Evolutionary conservation across 2,329 filamentous ascomycete species (phyloP).

Genomic region (Venturia asperata): DNA sequence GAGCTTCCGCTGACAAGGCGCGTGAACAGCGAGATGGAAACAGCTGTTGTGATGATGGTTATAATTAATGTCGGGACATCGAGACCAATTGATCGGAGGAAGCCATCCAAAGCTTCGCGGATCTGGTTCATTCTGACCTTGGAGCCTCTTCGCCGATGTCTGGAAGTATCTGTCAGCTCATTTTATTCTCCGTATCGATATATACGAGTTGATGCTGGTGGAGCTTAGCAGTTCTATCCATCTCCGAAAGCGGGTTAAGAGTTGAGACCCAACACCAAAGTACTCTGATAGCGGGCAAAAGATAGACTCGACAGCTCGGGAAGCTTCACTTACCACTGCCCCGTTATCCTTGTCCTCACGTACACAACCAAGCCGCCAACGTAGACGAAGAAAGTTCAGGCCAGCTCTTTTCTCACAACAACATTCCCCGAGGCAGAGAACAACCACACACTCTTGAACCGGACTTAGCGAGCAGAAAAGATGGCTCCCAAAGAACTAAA

Average conservation of each 20-base stretch:
- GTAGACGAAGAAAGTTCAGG: background rate
- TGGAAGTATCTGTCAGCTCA: background rate
- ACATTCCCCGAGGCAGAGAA: background rate
- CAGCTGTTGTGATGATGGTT: constrained; percentile 1
- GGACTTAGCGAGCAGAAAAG: background rate
- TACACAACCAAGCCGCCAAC: background rate
- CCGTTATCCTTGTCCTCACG: background rate
- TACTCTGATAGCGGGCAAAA: background rate
- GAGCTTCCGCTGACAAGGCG: constrained; percentile 12
- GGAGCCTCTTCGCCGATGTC: background rate
- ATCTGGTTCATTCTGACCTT: background rate
- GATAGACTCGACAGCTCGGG: background rate
- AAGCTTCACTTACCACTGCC: background rate
- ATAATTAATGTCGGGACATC: constrained; percentile 13
- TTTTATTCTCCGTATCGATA: background rate
- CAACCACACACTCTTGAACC: background rate
- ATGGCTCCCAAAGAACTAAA: constrained; percentile 56
- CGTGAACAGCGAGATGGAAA: constrained; percentile 10
- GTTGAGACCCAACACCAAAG: background rate
- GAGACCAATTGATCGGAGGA: background rate
- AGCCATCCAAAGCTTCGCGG: background rate
- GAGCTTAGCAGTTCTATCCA: background rate
- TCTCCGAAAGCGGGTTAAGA: constrained; percentile 8
- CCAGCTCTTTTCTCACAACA: constrained; percentile 9
- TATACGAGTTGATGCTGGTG: background rate